Percentiles rank a stretch among this genome's conserved stretches.
Conservation (phyloP, 768 basidiomycete species). For the Calocybe gangraenosa region DNA sequence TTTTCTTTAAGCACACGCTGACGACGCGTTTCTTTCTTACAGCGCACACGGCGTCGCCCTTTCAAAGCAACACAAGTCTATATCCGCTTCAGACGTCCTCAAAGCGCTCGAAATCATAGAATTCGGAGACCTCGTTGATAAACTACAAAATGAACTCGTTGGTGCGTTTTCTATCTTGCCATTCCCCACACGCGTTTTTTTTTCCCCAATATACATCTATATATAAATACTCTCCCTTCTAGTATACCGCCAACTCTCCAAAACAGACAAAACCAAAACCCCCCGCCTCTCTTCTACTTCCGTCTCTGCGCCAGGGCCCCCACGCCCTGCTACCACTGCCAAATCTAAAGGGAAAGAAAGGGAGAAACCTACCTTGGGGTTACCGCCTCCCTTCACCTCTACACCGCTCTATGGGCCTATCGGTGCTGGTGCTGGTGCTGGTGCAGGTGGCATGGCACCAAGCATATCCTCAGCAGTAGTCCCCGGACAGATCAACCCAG, state of each 20-base stretch:
- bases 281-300: constrained; percentile 19
- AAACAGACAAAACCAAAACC: constrained; percentile 54
- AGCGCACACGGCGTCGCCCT: constrained; percentile 91
- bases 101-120: constrained; percentile 80
- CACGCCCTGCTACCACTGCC: constrained; percentile 15
- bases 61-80: constrained; percentile 76
- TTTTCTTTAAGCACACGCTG: neutral
- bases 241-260: constrained; percentile 67
- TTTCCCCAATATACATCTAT: neutral
- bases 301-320: constrained; percentile 14
- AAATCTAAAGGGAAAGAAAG: constrained; percentile 33
- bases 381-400: constrained; percentile 27
- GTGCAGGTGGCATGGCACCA: too few species aligned
- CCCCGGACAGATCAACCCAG: too few species aligned
- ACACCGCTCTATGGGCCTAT: constrained; percentile 10
- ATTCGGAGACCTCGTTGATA: constrained; percentile 65
- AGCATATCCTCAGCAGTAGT: too few species aligned
- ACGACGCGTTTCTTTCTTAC: constrained; percentile 13
- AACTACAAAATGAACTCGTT: constrained; percentile 60
- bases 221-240: neutral
- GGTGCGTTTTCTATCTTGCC: constrained; percentile 37
- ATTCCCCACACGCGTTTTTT: neutral
- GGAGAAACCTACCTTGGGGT: constrained; percentile 25
- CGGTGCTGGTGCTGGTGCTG: too few species aligned
- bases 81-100: constrained; percentile 87